These are phyloP conservation scores for Aureobasidium musti DNA, from an alignment of 2,329 filamentous ascomycete genomes.

Conservation along the genomic window DNA sequence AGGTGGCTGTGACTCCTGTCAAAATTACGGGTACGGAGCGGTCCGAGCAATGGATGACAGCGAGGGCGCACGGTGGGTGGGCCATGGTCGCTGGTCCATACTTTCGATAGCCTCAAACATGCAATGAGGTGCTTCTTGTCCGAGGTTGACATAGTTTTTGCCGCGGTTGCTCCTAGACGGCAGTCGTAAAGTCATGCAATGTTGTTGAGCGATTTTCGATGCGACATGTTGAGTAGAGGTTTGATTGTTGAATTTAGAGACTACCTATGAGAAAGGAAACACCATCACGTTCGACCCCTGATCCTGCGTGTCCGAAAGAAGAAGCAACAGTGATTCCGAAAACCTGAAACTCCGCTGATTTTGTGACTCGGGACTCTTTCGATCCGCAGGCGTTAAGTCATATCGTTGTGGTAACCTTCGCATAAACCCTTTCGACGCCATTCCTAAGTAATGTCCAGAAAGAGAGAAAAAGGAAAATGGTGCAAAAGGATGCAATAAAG, in stretches of 20 bases:
- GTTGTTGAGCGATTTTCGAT: not conserved
- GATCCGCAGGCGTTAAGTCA: constrained; percentile 21
- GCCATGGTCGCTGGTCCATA: not conserved
- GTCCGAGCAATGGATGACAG: constrained; percentile 5
- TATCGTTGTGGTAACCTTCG: constrained; percentile 18
- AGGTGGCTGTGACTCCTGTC: constrained; percentile 3
- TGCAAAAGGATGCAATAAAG: constrained; percentile 2
- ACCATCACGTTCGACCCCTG: constrained; percentile 16
- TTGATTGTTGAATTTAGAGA: constrained; percentile 13
- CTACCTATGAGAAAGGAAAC: constrained; percentile 23
- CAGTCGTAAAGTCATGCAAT: not conserved
- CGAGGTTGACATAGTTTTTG: not conserved
- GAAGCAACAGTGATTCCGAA: not conserved
- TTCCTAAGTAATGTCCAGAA: not conserved
- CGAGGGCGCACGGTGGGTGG: constrained; percentile 3
- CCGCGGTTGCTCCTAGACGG: not conserved
- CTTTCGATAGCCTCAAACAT: constrained; percentile 9
- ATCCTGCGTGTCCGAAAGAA: constrained; percentile 11
- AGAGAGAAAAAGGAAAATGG: not conserved
- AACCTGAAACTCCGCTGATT: constrained; percentile 15
- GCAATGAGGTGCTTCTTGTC: not conserved
- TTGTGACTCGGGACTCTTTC: not conserved
- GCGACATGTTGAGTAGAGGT: not conserved
- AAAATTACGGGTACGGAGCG: constrained; percentile 9
- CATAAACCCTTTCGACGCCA: constrained; percentile 12